A percentile compares a stretch with the other conserved stretches of the same genome.
Conservation (phyloP, 352 stramenopile genomes). For the Globisporangium nodosum region DNA sequence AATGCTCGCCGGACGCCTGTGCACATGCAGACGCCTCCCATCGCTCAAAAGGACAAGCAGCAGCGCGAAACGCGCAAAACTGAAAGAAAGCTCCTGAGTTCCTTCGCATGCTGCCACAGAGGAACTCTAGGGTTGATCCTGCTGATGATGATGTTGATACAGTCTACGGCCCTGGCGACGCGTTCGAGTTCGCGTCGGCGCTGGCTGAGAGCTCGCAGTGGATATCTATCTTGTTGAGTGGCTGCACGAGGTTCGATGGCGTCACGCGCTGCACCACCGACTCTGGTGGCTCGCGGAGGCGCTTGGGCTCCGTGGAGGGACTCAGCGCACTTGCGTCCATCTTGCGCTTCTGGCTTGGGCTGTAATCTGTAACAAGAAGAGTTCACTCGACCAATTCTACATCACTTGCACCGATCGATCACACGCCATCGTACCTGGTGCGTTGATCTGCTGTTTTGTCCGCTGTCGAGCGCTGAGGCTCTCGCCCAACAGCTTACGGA, state of each 20-base stretch:
- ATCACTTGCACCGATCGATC: background rate
- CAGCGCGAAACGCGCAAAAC: no score
- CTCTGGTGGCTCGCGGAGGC: slow-evolving; percentile 46
- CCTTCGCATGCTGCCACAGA: background rate
- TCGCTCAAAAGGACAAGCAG: no score
- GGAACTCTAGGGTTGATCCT: background rate
- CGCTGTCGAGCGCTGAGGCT: slow-evolving; percentile 3
- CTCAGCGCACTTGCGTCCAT: slow-evolving; percentile 39
- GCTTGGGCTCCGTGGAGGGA: slow-evolving; percentile 49
- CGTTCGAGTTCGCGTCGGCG: slow-evolving; percentile 12
- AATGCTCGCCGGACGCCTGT: no score
- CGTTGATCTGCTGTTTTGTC: slow-evolving; percentile 5
- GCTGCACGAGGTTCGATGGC: slow-evolving; percentile 48
- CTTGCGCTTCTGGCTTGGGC: slow-evolving; percentile 71
- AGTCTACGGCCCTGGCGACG: background rate
- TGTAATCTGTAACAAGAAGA: slow-evolving; percentile 20
- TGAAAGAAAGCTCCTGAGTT: no score
- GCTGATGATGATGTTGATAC: background rate
- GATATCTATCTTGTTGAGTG: slow-evolving; percentile 60
- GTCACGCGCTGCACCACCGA: slow-evolving; percentile 20
- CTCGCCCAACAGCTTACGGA: background rate
- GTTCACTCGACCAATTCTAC: no score
- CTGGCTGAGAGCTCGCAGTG: slow-evolving; percentile 5
- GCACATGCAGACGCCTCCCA: no score
- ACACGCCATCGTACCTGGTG: slow-evolving; percentile 2